Percentiles rank a stretch among this genome's conserved stretches.
Evolutionary conservation across 2,329 filamentous ascomycete genomes (phyloP).

Genomic region (Nannizziopsis arthrosporioides): DNA sequence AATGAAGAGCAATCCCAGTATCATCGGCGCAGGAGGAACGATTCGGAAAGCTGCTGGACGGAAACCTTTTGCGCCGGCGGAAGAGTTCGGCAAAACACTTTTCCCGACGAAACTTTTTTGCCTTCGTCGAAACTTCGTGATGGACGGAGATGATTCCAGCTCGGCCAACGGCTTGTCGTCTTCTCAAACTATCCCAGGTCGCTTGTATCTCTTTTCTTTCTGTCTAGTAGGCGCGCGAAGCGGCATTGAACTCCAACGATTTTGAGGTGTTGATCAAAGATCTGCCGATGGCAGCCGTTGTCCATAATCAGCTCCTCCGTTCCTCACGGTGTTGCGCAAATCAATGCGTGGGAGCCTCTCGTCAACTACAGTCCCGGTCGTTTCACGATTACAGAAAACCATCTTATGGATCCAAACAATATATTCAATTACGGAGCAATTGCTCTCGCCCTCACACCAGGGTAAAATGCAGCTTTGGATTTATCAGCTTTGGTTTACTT

Average conservation of each 20-base stretch:
- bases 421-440: conserved; percentile 20
- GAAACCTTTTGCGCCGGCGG: neutral
- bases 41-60: too few relatives aligned
- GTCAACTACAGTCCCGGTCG: conserved; percentile 27
- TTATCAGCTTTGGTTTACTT: neutral
- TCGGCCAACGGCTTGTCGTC: conserved; percentile 12
- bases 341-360: conserved; percentile 24
- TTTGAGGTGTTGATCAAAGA: conserved; percentile 20
- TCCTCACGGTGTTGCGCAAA: conserved; percentile 31
- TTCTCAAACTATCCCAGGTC: conserved; percentile 27
- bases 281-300: conserved; percentile 33
- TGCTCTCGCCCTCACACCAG: conserved; percentile 19
- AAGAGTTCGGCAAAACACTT: conserved; percentile 19
- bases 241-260: neutral
- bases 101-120: conserved; percentile 26
- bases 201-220: conserved; percentile 15
- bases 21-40: too few relatives aligned
- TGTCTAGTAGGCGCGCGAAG: neutral
- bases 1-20: neutral
- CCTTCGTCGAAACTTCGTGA: conserved; percentile 18
- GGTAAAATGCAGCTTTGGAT: conserved; percentile 20
- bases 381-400: conserved; percentile 24
- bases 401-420: conserved; percentile 20
- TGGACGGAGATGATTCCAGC: neutral
- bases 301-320: conserved; percentile 34